phyloP scores from a whole-genome alignment of 768 basidiomycete species.

The Leccinum longicurvipes region DNA sequence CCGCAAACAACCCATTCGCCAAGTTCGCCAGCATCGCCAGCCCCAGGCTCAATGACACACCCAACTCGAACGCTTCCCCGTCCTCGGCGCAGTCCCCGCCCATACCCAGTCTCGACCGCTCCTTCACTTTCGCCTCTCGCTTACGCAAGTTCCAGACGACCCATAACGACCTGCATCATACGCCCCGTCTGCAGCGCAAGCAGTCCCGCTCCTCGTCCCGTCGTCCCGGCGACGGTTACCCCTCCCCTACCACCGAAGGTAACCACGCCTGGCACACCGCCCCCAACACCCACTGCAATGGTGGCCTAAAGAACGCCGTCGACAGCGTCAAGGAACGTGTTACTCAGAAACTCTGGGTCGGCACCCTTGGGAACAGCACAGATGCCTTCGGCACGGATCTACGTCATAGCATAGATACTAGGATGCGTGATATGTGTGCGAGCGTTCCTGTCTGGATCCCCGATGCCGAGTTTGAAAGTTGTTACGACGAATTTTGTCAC shows the following conservation, averaged over 20 bases:
- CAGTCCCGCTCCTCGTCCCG: slow-evolving; percentile 52
- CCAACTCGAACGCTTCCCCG: not conserved
- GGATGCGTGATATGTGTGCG: slow-evolving; percentile 40
- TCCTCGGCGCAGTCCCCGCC: not conserved
- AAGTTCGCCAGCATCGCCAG: slow-evolving; percentile 41
- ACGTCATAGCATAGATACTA: slow-evolving; percentile 51
- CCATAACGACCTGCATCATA: slow-evolving; percentile 38
- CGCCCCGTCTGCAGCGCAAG: slow-evolving; percentile 47
- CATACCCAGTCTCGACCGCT: slow-evolving; percentile 21
- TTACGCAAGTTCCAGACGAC: slow-evolving; percentile 50
- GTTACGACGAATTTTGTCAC: slow-evolving; percentile 87
- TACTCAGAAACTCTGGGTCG: slow-evolving; percentile 58
- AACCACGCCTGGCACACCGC: slow-evolving; percentile 43
- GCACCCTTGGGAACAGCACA: slow-evolving; percentile 70
- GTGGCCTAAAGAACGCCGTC: slow-evolving; percentile 80
- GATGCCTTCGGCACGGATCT: slow-evolving; percentile 59
- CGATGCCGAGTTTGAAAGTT: slow-evolving; percentile 71
- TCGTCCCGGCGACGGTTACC: slow-evolving; percentile 32
- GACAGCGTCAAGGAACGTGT: slow-evolving; percentile 58
- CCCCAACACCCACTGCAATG: slow-evolving; percentile 75
- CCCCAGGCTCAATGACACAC: slow-evolving; percentile 14
- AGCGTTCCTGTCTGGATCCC: slow-evolving; percentile 75
- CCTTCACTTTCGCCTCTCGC: slow-evolving; percentile 22
- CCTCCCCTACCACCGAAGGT: slow-evolving; percentile 28
- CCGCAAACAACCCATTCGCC: slow-evolving; percentile 58